phyloP scores from a whole-genome alignment of 2,329 filamentous ascomycete species.

The Alternaria rosae region DNA sequence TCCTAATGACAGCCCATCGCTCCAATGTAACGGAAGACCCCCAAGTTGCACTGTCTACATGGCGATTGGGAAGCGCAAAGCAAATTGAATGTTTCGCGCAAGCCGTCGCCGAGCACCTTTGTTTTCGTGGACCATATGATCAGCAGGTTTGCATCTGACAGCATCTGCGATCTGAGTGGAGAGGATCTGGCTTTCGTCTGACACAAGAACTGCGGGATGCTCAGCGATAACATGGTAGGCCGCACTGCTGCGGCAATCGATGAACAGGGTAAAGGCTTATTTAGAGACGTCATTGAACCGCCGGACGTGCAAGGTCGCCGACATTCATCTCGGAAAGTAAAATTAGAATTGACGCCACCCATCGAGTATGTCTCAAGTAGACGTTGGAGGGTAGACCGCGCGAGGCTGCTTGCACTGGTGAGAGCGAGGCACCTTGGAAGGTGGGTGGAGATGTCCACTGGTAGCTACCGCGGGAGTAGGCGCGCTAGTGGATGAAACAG shows the following conservation, averaged over 20 bases:
- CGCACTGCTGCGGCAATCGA: constrained; percentile 1
- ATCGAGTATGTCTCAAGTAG: background rate
- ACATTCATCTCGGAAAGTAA: background rate
- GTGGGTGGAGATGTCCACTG: background rate
- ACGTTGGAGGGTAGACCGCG: background rate
- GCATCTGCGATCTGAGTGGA: constrained; percentile 1
- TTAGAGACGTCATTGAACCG: constrained; percentile 9
- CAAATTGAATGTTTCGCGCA: background rate
- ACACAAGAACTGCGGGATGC: constrained; percentile 5
- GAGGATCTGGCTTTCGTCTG: background rate
- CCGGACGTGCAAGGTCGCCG: constrained; percentile 9
- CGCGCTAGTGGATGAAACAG: constrained; percentile 14
- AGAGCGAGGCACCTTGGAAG: background rate
- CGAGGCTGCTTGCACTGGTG: constrained; percentile 6
- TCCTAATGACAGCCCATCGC: background rate
- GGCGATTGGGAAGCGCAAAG: constrained; percentile 2
- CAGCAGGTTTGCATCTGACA: constrained; percentile 5
- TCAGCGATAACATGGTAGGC: background rate
- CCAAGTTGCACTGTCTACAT: background rate
- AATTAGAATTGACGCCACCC: background rate
- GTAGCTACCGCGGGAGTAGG: constrained; percentile 4
- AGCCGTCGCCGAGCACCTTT: constrained; percentile 3
- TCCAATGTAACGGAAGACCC: background rate
- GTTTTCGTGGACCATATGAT: constrained; percentile 1
- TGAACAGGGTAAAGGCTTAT: background rate